phyloP scores from a whole-genome alignment of 2,329 filamentous ascomycete genomes.

The Diplocarpon rosae region DNA sequence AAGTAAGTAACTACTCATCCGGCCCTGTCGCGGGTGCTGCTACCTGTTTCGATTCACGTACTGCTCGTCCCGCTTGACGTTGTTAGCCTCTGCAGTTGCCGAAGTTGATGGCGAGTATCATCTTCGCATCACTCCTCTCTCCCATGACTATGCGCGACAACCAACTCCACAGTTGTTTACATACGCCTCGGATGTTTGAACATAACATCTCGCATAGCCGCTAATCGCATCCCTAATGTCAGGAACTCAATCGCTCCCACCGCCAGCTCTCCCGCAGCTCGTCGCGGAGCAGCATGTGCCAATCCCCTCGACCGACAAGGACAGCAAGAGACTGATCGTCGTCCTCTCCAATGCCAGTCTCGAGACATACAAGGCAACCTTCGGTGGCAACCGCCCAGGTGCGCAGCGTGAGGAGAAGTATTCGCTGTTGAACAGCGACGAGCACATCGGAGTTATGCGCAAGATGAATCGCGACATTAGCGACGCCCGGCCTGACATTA shows the following conservation, averaged over 20 bases:
- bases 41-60: background rate
- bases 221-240: slow-evolving; percentile 26
- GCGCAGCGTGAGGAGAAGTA: slow-evolving; percentile 77
- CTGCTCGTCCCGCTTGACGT: too few relatives aligned
- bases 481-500: slow-evolving; percentile 94
- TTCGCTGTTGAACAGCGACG: slow-evolving; percentile 94
- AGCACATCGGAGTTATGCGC: slow-evolving; percentile 97
- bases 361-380: slow-evolving; percentile 90
- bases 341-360: slow-evolving; percentile 94
- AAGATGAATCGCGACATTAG: slow-evolving; percentile 99
- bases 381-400: slow-evolving; percentile 54
- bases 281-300: slow-evolving; percentile 86
- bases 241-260: slow-evolving; percentile 92
- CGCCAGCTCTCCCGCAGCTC: slow-evolving; percentile 79
- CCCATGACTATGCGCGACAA: too few relatives aligned
- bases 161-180: too few relatives aligned
- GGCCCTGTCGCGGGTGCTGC: background rate
- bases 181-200: slow-evolving; percentile 8
- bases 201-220: slow-evolving; percentile 12
- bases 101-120: too few relatives aligned
- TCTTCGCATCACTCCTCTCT: too few relatives aligned
- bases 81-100: too few relatives aligned
- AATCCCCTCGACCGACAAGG: slow-evolving; percentile 78
- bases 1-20: slow-evolving; percentile 21
- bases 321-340: slow-evolving; percentile 83